Conservation (phyloP, 1,284 basidiomycete species). For the Bjerkandera adusta region DNA sequence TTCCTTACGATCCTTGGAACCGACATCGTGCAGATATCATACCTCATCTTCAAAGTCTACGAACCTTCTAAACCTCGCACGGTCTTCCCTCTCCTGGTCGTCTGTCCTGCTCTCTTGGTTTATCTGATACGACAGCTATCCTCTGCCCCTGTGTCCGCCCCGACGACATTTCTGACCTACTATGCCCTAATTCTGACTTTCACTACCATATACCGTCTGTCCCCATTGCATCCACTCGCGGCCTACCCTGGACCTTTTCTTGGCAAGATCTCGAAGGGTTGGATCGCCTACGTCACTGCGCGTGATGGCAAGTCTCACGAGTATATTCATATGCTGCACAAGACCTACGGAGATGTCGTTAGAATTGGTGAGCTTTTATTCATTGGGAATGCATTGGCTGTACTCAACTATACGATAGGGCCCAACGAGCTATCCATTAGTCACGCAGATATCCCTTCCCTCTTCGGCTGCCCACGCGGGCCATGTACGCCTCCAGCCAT, state of each 20-base stretch:
- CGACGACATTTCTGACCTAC: slow-evolving; percentile 1
- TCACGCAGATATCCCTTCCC: slow-evolving; percentile 8
- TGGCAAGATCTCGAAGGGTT: slow-evolving; percentile 15
- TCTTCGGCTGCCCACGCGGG: slow-evolving; percentile 13
- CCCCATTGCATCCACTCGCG: slow-evolving; percentile 17
- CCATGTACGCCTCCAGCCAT: no score
- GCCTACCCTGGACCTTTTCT: slow-evolving; percentile 17
- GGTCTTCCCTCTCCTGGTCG: slow-evolving; percentile 4
- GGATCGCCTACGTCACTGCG: slow-evolving; percentile 10
- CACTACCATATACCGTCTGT: slow-evolving; percentile 14
- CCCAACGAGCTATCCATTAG: slow-evolving; percentile 17
- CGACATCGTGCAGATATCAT: slow-evolving; percentile 6
- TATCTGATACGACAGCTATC: not conserved
- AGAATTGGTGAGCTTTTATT: slow-evolving; percentile 16
- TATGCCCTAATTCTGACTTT: slow-evolving; percentile 11
- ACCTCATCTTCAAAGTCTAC: slow-evolving; percentile 13
- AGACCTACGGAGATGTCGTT: slow-evolving; percentile 14
- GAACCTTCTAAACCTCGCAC: slow-evolving; percentile 7
- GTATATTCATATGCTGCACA: slow-evolving; percentile 12
- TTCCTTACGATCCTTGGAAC: not conserved
- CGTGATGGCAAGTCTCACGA: slow-evolving; percentile 6
- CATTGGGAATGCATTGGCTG: no score
- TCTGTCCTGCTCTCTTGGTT: slow-evolving; percentile 2
- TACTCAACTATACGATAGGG: no score
- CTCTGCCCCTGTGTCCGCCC: not conserved